Conservation (phyloP, 2,329 filamentous ascomycete species). For the Talaromyces marneffei region DNA sequence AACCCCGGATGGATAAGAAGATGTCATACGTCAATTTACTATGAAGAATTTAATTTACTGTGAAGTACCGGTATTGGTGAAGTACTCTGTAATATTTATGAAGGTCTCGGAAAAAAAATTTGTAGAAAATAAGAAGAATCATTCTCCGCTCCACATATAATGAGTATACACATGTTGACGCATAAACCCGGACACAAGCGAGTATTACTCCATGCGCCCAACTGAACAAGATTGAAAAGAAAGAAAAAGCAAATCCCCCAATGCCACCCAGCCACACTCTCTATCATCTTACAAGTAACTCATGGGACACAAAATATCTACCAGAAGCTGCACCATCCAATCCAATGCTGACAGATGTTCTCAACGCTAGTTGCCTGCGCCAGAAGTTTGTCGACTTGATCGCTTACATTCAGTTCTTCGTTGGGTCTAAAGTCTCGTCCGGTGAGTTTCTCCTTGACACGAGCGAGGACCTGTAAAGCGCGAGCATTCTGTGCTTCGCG, state of each 20-base stretch:
- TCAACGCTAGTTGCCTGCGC: conserved; percentile 93
- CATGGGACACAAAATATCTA: conserved; percentile 36
- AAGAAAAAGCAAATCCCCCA: conserved; percentile 5
- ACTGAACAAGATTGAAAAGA: conserved; percentile 8
- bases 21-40: neutral
- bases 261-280: neutral
- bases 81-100: too few relatives aligned
- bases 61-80: too few relatives aligned
- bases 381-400: conserved; percentile 91
- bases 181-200: neutral
- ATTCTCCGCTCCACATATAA: neutral
- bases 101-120: too few relatives aligned
- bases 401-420: conserved; percentile 76
- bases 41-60: too few relatives aligned
- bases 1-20: conserved; percentile 3
- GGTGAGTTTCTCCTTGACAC: conserved; percentile 93
- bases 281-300: conserved; percentile 5
- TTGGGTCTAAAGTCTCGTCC: conserved; percentile 83
- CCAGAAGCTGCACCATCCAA: conserved; percentile 99
- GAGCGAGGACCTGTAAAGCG: conserved; percentile 81
- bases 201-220: neutral
- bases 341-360: conserved; percentile 97
- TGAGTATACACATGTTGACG: conserved; percentile 4
- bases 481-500: conserved; percentile 85
- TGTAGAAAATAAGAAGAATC: neutral